Base-by-base conservation (phyloP, 257 asterid genomes). In the Solanum piurae region DNA sequence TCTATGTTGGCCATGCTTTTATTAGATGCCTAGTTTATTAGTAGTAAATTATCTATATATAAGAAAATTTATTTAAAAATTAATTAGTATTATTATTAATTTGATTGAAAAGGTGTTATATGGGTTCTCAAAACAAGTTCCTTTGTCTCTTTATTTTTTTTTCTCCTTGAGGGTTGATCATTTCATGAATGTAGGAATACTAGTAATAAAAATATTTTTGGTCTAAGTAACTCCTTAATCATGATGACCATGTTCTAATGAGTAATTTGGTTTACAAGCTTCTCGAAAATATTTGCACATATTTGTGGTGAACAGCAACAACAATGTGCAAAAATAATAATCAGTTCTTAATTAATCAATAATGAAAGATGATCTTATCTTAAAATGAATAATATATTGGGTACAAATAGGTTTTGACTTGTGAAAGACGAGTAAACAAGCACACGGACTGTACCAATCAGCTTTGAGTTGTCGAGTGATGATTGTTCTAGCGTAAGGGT, bases 401-500 rank as follows among this genome's bases (percentile, higher is more conserved):
- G 23, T 52, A 16, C 1, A 46, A 46, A 46, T 46, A 46, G 3
- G 55, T 4, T 52, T 42, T 52, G 62, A 14, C 9, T 16, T 5
- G 62, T 52, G 23, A 52, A 52, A 52, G 62, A 5, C 23, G 23
- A 52, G 62, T 16, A 16, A 52, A 0, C 62, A 52, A 52, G 60
- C 8, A 2, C 23, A 52, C 1, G 1, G 0, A 49, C 0, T 5
- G 0, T 52, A 52, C 0, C 23, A 16, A 52, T 52, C 9, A 52
- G 3, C 23, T 2, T 2, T 46, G 7, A 5, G 55, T 46, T 46
- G 20, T 46, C 7, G 20, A 46, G 55, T 46, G 55, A 37, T 37
- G 40, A 37, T 36, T 36, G 7, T 36, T 36, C 38, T 36, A 36
- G 38, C 12, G 12, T 38, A 11, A 9, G 21, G 7, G 58, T 21